A percentile compares a stretch with the other conserved stretches of the same genome.
phyloP scores from a whole-genome alignment of 805 yeast species.

The Diddensiella santjacobensis region DNA sequence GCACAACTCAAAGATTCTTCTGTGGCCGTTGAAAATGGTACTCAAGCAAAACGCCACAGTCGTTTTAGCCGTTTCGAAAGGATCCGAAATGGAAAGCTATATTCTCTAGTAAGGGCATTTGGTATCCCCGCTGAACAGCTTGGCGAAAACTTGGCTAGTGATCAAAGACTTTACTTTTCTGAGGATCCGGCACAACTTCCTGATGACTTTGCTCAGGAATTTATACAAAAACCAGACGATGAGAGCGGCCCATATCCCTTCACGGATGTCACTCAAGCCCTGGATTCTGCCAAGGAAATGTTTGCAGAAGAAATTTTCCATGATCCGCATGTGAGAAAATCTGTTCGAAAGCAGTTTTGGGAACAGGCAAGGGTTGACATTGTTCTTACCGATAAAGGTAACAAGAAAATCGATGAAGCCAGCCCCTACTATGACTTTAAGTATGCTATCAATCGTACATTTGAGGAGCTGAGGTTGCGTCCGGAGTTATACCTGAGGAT shows the following conservation, averaged over 20 bases:
- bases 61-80: slow-evolving; percentile 39
- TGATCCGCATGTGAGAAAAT: slow-evolving; percentile 74
- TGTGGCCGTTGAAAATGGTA: slow-evolving; percentile 7
- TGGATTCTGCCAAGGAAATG: slow-evolving; percentile 68
- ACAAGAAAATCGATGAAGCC: slow-evolving; percentile 67
- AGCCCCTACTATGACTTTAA: slow-evolving; percentile 86
- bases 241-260: slow-evolving; percentile 12
- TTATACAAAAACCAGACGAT: slow-evolving; percentile 22
- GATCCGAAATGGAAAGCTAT: slow-evolving; percentile 59
- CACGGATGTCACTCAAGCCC: slow-evolving; percentile 45
- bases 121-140: slow-evolving; percentile 78
- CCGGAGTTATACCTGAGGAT: slow-evolving; percentile 86
- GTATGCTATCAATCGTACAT: slow-evolving; percentile 78
- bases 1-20: slow-evolving; percentile 48
- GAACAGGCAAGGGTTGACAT: slow-evolving; percentile 64
- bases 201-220: slow-evolving; percentile 49
- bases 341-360: slow-evolving; percentile 56
- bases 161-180: slow-evolving; percentile 64
- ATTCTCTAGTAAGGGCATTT: slow-evolving; percentile 60
- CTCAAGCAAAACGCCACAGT: slow-evolving; percentile 35
- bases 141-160: slow-evolving; percentile 74
- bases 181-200: slow-evolving; percentile 65
- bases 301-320: slow-evolving; percentile 76
- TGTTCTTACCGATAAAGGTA: slow-evolving; percentile 78
- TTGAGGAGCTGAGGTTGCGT: slow-evolving; percentile 63